Percentiles rank a stretch among this genome's conserved stretches.
These are phyloP conservation scores for Geotrichum phurueaensis DNA, from an alignment of 1,139 yeast genomes.

Conservation along the genomic window DNA sequence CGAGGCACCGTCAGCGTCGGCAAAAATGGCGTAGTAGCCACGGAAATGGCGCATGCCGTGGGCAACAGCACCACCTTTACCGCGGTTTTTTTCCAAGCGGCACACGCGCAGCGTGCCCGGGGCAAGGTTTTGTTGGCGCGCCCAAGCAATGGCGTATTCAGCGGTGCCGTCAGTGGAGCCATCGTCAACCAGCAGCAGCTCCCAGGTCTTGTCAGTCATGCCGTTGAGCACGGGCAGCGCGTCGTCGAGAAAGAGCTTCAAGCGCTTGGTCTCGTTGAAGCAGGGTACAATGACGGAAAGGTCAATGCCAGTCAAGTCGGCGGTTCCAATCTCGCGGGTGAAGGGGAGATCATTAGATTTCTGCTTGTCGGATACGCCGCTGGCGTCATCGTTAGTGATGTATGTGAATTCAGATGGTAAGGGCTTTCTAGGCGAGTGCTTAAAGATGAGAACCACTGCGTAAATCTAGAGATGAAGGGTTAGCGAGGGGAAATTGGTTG, in stretches of 20 bases:
- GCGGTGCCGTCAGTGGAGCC: conserved; percentile 82
- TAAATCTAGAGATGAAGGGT: conserved; percentile 34
- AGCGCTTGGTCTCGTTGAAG: conserved; percentile 73
- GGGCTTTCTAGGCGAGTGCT: conserved; percentile 61
- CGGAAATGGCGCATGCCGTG: conserved; percentile 78
- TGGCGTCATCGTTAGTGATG: conserved; percentile 35
- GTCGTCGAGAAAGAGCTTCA: conserved; percentile 72
- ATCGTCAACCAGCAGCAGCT: conserved; percentile 83
- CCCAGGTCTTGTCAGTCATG: conserved; percentile 45
- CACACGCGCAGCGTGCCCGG: conserved; percentile 67
- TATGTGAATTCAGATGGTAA: conserved; percentile 48
- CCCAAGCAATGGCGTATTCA: conserved; percentile 62
- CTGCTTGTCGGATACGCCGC: conserved; percentile 20
- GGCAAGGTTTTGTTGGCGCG: conserved; percentile 39
- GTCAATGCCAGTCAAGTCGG: conserved; percentile 33
- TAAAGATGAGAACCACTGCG: conserved; percentile 42
- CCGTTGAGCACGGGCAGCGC: conserved; percentile 52
- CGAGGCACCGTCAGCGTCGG: conserved; percentile 98
- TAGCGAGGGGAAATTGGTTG: not conserved
- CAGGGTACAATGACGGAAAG: conserved; percentile 85
- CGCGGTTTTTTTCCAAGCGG: conserved; percentile 66
- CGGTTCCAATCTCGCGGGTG: conserved; percentile 25
- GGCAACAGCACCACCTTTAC: conserved; percentile 97
- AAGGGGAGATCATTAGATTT: conserved; percentile 22
- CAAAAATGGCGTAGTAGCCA: conserved; percentile 75